A percentile compares a stretch with the other conserved stretches of the same genome.
These are phyloP conservation scores for Zymoseptoria passerinii DNA, from an alignment of 2,329 filamentous ascomycete genomes.

Conservation along the genomic window DNA sequence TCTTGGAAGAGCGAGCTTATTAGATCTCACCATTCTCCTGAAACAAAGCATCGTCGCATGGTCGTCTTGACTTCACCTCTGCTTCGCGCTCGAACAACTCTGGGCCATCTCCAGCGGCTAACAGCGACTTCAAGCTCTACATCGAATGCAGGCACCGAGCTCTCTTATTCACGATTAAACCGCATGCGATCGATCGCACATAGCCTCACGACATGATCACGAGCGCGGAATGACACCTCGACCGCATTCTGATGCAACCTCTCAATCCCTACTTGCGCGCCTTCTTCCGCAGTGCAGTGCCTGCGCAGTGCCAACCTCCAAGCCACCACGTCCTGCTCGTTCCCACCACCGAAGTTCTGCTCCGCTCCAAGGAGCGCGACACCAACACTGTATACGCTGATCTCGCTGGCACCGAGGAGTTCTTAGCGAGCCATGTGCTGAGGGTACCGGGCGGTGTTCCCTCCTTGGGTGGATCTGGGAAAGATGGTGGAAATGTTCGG, in stretches of 20 bases:
- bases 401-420: conserved; percentile 82
- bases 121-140: background rate
- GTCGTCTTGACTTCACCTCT: background rate
- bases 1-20: background rate
- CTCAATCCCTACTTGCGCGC: conserved; percentile 97
- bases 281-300: conserved; percentile 95
- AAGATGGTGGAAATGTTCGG: conserved; percentile 54
- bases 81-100: background rate
- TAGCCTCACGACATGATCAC: background rate
- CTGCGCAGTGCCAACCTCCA: conserved; percentile 80
- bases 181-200: background rate
- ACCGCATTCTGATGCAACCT: conserved; percentile 41
- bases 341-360: conserved; percentile 82
- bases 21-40: background rate
- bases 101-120: background rate
- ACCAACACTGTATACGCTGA: conserved; percentile 69
- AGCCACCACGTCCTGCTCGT: conserved; percentile 92
- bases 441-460: conserved; percentile 58
- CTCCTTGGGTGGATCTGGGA: conserved; percentile 25
- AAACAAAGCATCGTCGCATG: background rate
- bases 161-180: background rate
- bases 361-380: conserved; percentile 81
- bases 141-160: background rate
- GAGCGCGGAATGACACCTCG: conserved; percentile 6
- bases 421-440: conserved; percentile 92